A percentile compares a stretch with the other conserved stretches of the same genome.
Conservation (phyloP, 2,329 filamentous ascomycete species). For the Aspergillus sp. region DNA sequence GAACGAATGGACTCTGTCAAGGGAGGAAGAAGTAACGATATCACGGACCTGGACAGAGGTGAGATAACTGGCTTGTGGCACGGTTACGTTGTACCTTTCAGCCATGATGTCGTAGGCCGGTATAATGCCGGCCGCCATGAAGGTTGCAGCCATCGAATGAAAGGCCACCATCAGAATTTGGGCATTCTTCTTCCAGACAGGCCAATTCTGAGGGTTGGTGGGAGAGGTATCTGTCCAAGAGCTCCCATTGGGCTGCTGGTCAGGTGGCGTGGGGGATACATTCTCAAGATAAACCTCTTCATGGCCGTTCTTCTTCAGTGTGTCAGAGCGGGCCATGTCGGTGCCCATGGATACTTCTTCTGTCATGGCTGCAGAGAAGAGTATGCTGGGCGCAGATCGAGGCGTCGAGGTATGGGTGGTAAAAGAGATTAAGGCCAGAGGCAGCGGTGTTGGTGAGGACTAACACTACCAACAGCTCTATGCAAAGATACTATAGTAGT, state of each 20-base stretch:
- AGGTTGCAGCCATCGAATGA: slow-evolving; percentile 57
- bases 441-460: not conserved
- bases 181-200: slow-evolving; percentile 40
- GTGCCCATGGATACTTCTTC: not conserved
- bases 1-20: not conserved
- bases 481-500: not conserved
- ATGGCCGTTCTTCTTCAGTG: not conserved
- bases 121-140: slow-evolving; percentile 55
- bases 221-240: slow-evolving; percentile 1
- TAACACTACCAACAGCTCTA: not conserved
- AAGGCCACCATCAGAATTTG: slow-evolving; percentile 58
- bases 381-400: not conserved
- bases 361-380: slow-evolving; percentile 3
- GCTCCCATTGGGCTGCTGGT: not conserved
- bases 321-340: not conserved
- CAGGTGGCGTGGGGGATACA: not conserved
- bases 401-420: not conserved
- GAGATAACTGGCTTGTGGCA: slow-evolving; percentile 55
- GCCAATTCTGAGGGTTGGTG: slow-evolving; percentile 28
- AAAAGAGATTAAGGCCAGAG: not conserved
- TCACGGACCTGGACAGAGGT: slow-evolving; percentile 48
- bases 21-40: not conserved
- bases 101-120: slow-evolving; percentile 57
- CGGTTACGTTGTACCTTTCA: slow-evolving; percentile 49
- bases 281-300: slow-evolving; percentile 21